Percentiles rank a stretch among this genome's conserved stretches.
Conservation (phyloP, 148 eudicot genomes). For the Arbutus unedo region DNA sequence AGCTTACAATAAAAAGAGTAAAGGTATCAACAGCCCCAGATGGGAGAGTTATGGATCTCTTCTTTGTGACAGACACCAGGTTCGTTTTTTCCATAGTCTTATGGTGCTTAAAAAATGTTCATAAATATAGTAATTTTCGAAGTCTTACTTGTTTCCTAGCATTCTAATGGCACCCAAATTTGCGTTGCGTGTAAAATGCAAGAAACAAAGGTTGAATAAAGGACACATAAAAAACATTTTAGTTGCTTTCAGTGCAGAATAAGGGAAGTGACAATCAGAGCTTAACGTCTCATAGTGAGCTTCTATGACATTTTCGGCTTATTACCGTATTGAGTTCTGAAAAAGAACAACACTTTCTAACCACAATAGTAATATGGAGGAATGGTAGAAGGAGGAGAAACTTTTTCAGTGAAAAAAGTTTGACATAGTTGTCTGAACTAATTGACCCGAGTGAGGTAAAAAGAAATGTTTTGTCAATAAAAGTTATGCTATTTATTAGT, state of each 20-base stretch:
- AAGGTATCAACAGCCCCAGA: constrained; percentile 69
- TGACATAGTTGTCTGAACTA: not conserved
- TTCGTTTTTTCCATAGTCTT: constrained; percentile 10
- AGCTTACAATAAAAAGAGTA: constrained; percentile 59
- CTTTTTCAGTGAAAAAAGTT: not conserved
- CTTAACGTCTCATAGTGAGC: not conserved
- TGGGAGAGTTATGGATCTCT: constrained; percentile 60
- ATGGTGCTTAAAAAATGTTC: not conserved
- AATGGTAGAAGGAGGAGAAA: no score
- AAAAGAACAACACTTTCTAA: not conserved
- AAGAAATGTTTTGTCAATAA: not conserved
- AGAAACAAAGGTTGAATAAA: not conserved
- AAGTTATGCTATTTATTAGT: no score
- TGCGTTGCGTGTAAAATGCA: not conserved
- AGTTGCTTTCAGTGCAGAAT: not conserved
- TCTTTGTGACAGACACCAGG: constrained; percentile 65
- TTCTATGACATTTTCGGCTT: not conserved
- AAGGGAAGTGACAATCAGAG: not conserved
- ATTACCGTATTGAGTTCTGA: not conserved
- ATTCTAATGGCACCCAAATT: not conserved
- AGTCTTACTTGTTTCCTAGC: not conserved
- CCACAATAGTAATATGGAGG: no score
- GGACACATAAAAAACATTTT: not conserved
- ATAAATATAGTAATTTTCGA: not conserved
- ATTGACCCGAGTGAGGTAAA: not conserved